Conservation (phyloP, 495 filamentous ascomycete species). For the Diplogelasinospora grovesii region DNA sequence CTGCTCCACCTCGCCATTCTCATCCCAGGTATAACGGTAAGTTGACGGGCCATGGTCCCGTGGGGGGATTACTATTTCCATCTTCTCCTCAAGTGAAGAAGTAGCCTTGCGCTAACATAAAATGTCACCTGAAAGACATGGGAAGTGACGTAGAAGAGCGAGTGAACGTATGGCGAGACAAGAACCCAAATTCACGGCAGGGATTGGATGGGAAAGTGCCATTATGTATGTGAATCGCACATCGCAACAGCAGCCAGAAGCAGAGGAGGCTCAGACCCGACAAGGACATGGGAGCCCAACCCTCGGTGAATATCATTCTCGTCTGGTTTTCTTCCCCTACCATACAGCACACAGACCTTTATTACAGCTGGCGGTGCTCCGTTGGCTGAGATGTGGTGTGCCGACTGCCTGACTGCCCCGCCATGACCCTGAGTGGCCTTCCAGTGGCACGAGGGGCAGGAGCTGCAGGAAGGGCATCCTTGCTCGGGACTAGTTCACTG, state of each 20-base stretch:
- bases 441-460: slow-evolving; percentile 1
- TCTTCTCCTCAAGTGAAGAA: too few relatives aligned
- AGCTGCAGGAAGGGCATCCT: slow-evolving; percentile 1
- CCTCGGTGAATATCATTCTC: slow-evolving; percentile 8
- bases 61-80: slow-evolving; percentile 29
- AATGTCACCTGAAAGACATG: too few relatives aligned
- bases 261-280: neutral
- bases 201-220: neutral
- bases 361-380: slow-evolving; percentile 5
- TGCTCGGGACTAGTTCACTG: slow-evolving; percentile 6
- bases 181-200: slow-evolving; percentile 1
- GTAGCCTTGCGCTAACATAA: too few relatives aligned
- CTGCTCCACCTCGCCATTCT: slow-evolving; percentile 25
- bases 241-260: too few relatives aligned
- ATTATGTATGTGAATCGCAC: slow-evolving; percentile 6
- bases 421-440: slow-evolving; percentile 4
- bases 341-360: neutral
- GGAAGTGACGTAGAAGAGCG: slow-evolving; percentile 2
- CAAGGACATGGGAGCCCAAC: neutral
- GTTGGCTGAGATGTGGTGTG: neutral
- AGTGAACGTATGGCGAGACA: too few relatives aligned
- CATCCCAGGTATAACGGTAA: slow-evolving; percentile 27
- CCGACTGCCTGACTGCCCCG: slow-evolving; percentile 1
- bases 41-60: slow-evolving; percentile 24
- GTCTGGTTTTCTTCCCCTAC: neutral